phyloP scores from a whole-genome alignment of 2,329 filamentous ascomycete genomes.

The Emergomyces orientalis region DNA sequence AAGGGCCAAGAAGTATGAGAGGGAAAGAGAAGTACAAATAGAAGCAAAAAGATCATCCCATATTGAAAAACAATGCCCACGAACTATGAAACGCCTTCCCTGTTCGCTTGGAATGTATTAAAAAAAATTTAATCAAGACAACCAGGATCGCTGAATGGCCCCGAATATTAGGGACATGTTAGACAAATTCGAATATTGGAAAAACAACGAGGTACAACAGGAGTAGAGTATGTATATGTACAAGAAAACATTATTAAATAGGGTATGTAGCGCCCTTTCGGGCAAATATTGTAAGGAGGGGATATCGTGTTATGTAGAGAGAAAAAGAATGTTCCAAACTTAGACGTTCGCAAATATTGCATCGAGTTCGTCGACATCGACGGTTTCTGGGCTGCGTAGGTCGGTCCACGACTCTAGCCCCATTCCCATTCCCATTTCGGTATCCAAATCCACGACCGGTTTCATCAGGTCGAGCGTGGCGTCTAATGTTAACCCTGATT shows the following conservation, averaged over 20 bases:
- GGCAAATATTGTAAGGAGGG: background rate
- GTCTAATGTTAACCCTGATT: background rate
- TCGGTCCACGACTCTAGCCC: slow-evolving; percentile 49
- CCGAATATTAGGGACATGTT: background rate
- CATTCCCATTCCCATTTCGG: slow-evolving; percentile 35
- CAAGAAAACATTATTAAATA: slow-evolving; percentile 6
- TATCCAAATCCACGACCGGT: slow-evolving; percentile 23
- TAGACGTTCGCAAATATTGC: slow-evolving; percentile 69
- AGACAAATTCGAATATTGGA: background rate
- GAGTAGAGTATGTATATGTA: slow-evolving; percentile 13
- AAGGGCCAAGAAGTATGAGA: background rate
- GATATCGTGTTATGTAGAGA: background rate
- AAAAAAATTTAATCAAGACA: background rate
- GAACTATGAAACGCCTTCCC: background rate
- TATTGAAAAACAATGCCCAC: background rate
- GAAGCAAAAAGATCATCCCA: background rate
- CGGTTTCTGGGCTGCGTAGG: slow-evolving; percentile 67
- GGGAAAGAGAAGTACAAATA: slow-evolving; percentile 6
- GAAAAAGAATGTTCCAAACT: no score
- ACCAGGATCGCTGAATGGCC: background rate
- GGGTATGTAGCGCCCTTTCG: background rate
- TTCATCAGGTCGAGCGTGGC: slow-evolving; percentile 17
- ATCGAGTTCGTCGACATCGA: slow-evolving; percentile 90
- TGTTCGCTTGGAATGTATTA: background rate
- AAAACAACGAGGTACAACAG: background rate